Base-by-base conservation (phyloP, 345 rosid species). In the Abelmoschus esculentus region DNA sequence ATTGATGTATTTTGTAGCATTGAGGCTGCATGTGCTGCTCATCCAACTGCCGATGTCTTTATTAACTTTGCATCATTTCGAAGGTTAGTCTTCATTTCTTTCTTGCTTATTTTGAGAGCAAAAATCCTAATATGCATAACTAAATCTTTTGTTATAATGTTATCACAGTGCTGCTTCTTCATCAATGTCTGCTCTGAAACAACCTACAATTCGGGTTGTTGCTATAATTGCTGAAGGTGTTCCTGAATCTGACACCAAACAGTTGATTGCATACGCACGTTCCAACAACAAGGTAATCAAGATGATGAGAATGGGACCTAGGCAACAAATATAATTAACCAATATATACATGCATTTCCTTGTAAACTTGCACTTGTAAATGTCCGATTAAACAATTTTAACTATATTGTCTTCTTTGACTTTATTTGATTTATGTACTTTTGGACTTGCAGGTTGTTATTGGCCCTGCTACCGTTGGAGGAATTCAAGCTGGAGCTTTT, bases 151-250 rank as follows among this genome's bases (percentile, higher is more conserved):
- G 58, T 7, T 54, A n/a, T 74, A 55, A 57, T 53, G 72, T 47
- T 67, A 67, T 75, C 75, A 71, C 83, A 93, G 97, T 83, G 97
- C 98, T 29, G 97, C 98, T 76, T 95, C 95, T 70, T 93, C 98
- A 19, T 93, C 98, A 72, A 80, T 93, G 95, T 80, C 96, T 77
- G 98, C 97, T 76, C 80, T 93, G 77, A 93, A 89, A 71, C 98
- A 91, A 77, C 95, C 98, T 70, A 93, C 98, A 72, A 85, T 91
- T 65, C 86, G 96, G 74, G 93, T 93, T 32, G 96, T 91, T 58
- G 97, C 97, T 70, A 93, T 93, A 64, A 93, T 93, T 70, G 98
- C 98, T 38, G 98, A 93, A 86, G 98, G 98, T 80, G 97, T 93
- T 83, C 97, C 98, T 1, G 97, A 93, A 82, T 84, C 96, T 4